These are phyloP conservation scores for Blastobotrys apis DNA, from an alignment of 1,139 yeast species.

Conservation along the genomic window DNA sequence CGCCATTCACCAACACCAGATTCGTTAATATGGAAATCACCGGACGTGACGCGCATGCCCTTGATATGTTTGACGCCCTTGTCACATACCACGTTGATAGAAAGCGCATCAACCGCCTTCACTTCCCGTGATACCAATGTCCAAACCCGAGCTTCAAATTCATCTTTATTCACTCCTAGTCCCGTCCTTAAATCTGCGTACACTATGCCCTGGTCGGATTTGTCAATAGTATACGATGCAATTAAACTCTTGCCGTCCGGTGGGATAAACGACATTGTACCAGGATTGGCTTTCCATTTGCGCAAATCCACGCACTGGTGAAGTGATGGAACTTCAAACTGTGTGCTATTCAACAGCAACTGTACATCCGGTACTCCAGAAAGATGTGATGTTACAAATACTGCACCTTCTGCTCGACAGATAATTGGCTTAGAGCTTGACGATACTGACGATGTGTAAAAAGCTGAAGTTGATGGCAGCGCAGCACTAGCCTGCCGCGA, in stretches of 20 bases:
- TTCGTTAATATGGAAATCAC: constrained; percentile 58
- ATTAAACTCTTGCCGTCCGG: constrained; percentile 78
- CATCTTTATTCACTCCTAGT: constrained; percentile 58
- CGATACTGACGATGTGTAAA: constrained; percentile 25
- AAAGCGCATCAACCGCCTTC: constrained; percentile 53
- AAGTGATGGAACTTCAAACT: constrained; percentile 40
- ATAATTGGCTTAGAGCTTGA: constrained; percentile 41
- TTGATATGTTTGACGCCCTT: constrained; percentile 38
- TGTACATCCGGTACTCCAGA: constrained; percentile 74
- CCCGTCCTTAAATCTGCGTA: constrained; percentile 57
- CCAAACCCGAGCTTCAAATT: constrained; percentile 67
- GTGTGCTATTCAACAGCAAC: constrained; percentile 46
- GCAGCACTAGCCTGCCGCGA: background rate
- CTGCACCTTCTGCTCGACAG: constrained; percentile 61
- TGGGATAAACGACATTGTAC: constrained; percentile 63
- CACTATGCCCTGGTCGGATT: constrained; percentile 38
- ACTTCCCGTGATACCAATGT: constrained; percentile 50
- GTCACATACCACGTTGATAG: constrained; percentile 46
- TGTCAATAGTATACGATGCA: constrained; percentile 60
- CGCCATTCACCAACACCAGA: constrained; percentile 68
- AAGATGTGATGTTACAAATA: constrained; percentile 61
- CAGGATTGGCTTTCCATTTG: constrained; percentile 32
- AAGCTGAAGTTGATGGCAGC: constrained; percentile 28
- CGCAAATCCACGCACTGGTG: constrained; percentile 51
- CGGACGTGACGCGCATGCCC: constrained; percentile 60